These are phyloP conservation scores for Amanita fuliginea DNA, from an alignment of 768 basidiomycete species.

Conservation along the genomic window DNA sequence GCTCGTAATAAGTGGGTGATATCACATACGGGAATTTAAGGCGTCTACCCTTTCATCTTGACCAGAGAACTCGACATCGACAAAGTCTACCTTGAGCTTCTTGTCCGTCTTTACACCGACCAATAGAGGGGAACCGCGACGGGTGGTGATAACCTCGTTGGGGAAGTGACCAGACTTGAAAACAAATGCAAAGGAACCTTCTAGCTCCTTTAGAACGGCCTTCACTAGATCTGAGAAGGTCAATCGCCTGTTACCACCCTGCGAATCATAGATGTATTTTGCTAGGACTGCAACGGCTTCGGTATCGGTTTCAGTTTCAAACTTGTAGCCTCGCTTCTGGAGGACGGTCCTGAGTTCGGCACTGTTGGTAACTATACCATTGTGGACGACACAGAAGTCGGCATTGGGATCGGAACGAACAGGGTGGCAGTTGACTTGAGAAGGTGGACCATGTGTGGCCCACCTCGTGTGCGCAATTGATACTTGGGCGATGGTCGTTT, in stretches of 20 bases:
- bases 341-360: conserved; percentile 83
- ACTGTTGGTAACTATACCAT: conserved; percentile 97
- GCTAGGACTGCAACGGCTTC: conserved; percentile 94
- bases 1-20: conserved; percentile 7
- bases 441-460: conserved; percentile 95
- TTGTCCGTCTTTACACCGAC: conserved; percentile 99
- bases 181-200: conserved; percentile 98
- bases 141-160: conserved; percentile 90
- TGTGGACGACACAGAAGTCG: conserved; percentile 94
- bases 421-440: conserved; percentile 88
- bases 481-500: conserved; percentile 76
- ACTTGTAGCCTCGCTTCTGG: conserved; percentile 91
- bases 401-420: conserved; percentile 68
- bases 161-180: conserved; percentile 97
- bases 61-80: conserved; percentile 91
- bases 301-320: conserved; percentile 94
- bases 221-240: conserved; percentile 91
- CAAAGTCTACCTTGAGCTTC: conserved; percentile 99
- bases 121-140: conserved; percentile 91
- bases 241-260: conserved; percentile 63
- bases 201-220: conserved; percentile 92
- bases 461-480: conserved; percentile 99
- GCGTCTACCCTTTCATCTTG: conserved; percentile 34
- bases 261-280: conserved; percentile 95
- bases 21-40: conserved; percentile 3